Evolutionary conservation across 495 filamentous ascomycete species (phyloP).

Genomic region (Massariosphaeria phaeospora): DNA sequence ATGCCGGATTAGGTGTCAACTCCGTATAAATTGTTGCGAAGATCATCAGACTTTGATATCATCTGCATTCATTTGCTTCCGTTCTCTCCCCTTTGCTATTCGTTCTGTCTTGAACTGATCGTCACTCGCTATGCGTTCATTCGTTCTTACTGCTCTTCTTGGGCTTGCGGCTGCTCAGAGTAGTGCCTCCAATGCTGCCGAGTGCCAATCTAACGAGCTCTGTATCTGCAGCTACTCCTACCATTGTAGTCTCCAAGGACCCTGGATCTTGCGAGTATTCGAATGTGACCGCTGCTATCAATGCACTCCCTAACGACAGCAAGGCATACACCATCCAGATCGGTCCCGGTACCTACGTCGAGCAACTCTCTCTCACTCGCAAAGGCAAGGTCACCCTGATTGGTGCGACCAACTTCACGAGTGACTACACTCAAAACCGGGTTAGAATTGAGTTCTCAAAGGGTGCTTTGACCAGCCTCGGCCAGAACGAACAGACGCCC

Average conservation of each 20-base stretch:
- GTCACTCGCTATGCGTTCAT: background rate
- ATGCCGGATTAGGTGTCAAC: background rate
- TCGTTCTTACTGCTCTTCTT: background rate
- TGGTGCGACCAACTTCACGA: slow-evolving; percentile 20
- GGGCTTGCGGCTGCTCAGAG: slow-evolving; percentile 1
- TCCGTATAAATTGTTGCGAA: background rate
- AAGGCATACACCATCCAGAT: slow-evolving; percentile 16
- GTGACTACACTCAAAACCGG: slow-evolving; percentile 22
- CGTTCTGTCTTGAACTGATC: background rate
- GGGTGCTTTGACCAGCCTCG: slow-evolving; percentile 7
- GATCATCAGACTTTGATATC: background rate
- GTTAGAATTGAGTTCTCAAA: slow-evolving; percentile 21
- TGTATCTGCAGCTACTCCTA: background rate
- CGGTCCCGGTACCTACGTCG: slow-evolving; percentile 21
- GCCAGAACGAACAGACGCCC: slow-evolving; percentile 20
- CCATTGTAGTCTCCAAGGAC: slow-evolving; percentile 1
- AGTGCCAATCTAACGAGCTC: background rate
- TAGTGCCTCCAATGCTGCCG: background rate
- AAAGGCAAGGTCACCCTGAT: slow-evolving; percentile 28
- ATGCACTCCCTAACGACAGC: slow-evolving; percentile 17
- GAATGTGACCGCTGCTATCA: slow-evolving; percentile 22
- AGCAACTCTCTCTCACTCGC: slow-evolving; percentile 25
- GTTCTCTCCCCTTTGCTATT: background rate
- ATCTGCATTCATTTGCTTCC: background rate
- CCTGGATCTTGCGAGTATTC: slow-evolving; percentile 11